Base-by-base conservation (phyloP, 2,329 filamentous ascomycete genomes). In the Hirsutella thompsonii region DNA sequence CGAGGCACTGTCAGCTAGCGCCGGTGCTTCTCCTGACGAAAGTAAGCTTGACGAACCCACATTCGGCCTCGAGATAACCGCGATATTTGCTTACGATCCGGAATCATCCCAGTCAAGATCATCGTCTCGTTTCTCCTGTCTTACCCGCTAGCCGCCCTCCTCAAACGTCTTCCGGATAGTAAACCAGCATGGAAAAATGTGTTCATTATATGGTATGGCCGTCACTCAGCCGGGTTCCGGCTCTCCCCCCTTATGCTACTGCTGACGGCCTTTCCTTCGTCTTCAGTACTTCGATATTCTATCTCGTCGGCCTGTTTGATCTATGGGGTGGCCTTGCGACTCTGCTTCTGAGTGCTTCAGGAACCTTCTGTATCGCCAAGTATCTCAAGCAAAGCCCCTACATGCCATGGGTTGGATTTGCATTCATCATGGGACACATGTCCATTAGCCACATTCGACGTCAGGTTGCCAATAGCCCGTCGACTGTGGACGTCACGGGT, bases 401-500 rank as follows among this genome's bases (percentile, higher is more conserved):
- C 57, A 98, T 98, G 92, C 92, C 92, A 66, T 98, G 92, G 92
- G 71, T 95, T 38, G 88, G 80, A 44, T 98, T 98, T 61, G 69
- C 86, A 38, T 95, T 94, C 56, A 68, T 94, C 43, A 96, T 98
- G 90, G 81, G 81, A 42, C 90, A 98, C 63, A 85, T 96, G 82
- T 90, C 89, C 36, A 60, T 90, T 53, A 94, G 79, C 58, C 92
- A 98, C 60, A 81, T 98, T 46, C 68, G 76, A 43, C 83, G 93
- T 32, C 87, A 94, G 60, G 74, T 79, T 32, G 66, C 73, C 32
- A 70, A 83, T 50, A 71, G 77, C 46, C 76, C 84, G 0, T 70
- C 74, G 32, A 62, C 66, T 2, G 70, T 94, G 44, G 92, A 98
- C 58, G 89, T 98, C 50, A 95, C 90, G 0, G 89, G 83, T 33